Evolutionary conservation across 768 basidiomycete species (phyloP).

Genomic region (Suillus subluteus): DNA sequence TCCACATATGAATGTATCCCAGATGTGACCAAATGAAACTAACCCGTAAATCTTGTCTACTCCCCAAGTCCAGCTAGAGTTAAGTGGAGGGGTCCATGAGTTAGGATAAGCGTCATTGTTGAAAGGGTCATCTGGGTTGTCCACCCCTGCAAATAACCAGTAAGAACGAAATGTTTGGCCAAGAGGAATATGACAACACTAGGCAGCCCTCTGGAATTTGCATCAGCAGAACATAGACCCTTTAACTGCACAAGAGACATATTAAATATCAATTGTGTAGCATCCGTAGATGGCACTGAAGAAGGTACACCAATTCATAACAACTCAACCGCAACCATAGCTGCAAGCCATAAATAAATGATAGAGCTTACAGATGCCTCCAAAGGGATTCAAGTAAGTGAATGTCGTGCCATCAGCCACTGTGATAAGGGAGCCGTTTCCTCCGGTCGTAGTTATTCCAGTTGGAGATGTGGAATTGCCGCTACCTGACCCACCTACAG

Average conservation of each 20-base stretch:
- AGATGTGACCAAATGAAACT: constrained; percentile 16
- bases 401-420: constrained; percentile 72
- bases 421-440: constrained; percentile 69
- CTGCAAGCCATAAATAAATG: constrained; percentile 4
- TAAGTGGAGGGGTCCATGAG: constrained; percentile 80
- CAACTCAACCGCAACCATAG: not conserved
- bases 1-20: not conserved
- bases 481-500: constrained; percentile 12
- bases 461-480: constrained; percentile 14
- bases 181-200: not conserved
- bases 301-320: not conserved
- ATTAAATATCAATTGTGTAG: not conserved
- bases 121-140: constrained; percentile 73
- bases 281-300: not conserved
- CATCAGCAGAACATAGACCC: not conserved
- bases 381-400: constrained; percentile 77
- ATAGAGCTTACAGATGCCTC: constrained; percentile 63
- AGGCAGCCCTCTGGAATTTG: not conserved
- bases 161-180: not conserved
- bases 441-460: constrained; percentile 45
- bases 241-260: not conserved
- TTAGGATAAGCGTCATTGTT: constrained; percentile 76
- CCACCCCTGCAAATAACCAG: constrained; percentile 50
- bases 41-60: constrained; percentile 65
- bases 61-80: constrained; percentile 73